phyloP scores from a whole-genome alignment of 306 rosid genomes.

The Quercus robur region DNA sequence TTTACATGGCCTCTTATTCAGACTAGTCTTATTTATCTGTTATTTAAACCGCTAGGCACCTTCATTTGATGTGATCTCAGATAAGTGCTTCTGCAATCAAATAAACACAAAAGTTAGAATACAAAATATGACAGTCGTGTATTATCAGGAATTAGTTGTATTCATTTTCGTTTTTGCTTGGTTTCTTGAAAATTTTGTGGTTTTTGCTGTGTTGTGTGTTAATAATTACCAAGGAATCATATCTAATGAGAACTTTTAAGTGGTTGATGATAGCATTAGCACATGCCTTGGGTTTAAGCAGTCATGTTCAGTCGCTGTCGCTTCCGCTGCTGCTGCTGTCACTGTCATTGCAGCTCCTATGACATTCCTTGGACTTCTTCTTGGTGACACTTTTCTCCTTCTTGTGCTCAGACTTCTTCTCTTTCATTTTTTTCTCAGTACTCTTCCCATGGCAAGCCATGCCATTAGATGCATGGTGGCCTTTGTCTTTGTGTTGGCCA shows the following conservation, averaged over 20 bases:
- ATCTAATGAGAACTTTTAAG: neutral
- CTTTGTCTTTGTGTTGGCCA: neutral
- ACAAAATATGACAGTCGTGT: neutral
- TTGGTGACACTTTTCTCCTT: neutral
- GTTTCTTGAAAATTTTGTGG: neutral
- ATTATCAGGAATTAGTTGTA: neutral
- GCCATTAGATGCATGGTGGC: neutral
- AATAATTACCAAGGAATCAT: neutral
- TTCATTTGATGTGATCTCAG: neutral
- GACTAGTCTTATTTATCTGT: neutral
- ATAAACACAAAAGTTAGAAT: neutral
- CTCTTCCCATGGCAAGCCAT: neutral
- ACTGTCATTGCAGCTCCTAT: conserved; percentile 4
- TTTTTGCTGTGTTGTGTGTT: neutral
- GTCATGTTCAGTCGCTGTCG: conserved; percentile 12
- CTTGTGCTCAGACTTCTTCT: neutral
- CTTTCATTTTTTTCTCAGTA: neutral
- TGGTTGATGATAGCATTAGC: neutral
- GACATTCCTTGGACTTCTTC: conserved; percentile 9
- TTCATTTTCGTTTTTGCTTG: neutral
- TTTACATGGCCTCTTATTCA: neutral
- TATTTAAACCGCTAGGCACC: neutral
- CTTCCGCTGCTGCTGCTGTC: neutral
- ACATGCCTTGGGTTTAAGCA: neutral
- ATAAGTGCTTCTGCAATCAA: neutral